A percentile compares a stretch with the other conserved stretches of the same genome.
phyloP scores from a whole-genome alignment of 352 stramenopile genomes.

The Hyaloperonospora brassicae region DNA sequence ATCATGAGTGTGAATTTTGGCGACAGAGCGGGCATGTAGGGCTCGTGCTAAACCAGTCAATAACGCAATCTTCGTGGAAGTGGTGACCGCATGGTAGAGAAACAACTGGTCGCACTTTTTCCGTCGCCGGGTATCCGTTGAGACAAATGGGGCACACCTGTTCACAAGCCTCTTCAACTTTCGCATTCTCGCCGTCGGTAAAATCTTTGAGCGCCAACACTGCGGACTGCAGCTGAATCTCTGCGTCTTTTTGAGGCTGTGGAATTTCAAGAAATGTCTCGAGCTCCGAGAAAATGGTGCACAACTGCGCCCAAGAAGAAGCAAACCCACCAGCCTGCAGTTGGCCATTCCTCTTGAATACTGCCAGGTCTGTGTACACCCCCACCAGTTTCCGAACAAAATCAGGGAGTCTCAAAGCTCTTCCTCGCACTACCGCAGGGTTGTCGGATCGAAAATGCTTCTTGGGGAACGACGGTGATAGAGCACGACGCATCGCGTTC shows the following conservation, averaged over 20 bases:
- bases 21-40: slow-evolving; percentile 54
- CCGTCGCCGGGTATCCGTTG: slow-evolving; percentile 23
- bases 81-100: slow-evolving; percentile 42
- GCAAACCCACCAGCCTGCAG: slow-evolving; percentile 17
- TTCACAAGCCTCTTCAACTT: slow-evolving; percentile 6
- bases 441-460: slow-evolving; percentile 46
- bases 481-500: slow-evolving; percentile 37
- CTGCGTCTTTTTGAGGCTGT: slow-evolving; percentile 33
- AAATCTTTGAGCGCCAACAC: slow-evolving; percentile 49
- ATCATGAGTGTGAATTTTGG: slow-evolving; percentile 9
- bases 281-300: slow-evolving; percentile 29
- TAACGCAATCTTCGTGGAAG: slow-evolving; percentile 67
- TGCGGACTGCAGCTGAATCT: slow-evolving; percentile 31
- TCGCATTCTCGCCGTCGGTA: slow-evolving; percentile 2
- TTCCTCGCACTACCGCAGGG: slow-evolving; percentile 29
- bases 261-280: slow-evolving; percentile 42
- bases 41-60: slow-evolving; percentile 59
- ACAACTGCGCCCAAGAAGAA: slow-evolving; percentile 16
- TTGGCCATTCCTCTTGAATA: slow-evolving; percentile 33
- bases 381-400: slow-evolving; percentile 43
- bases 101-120: slow-evolving; percentile 26
- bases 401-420: slow-evolving; percentile 27
- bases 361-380: slow-evolving; percentile 42
- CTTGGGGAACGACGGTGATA: slow-evolving; percentile 37
- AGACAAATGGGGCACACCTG: slow-evolving; percentile 45